Conservation (phyloP, 2,329 filamentous ascomycete genomes). For the Geosmithia putterillii region DNA sequence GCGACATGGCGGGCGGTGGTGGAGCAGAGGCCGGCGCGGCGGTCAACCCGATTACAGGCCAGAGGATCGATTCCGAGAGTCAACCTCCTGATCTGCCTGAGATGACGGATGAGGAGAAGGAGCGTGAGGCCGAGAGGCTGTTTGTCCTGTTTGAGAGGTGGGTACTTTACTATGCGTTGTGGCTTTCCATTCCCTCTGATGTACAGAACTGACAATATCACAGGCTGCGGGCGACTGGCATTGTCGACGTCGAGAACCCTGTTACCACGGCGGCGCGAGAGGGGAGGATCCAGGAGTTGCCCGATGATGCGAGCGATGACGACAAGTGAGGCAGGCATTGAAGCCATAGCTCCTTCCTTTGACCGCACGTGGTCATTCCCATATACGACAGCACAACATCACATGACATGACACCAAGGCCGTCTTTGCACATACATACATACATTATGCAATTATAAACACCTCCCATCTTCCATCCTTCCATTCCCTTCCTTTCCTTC, state of each 20-base stretch:
- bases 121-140: constrained; percentile 76
- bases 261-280: constrained; percentile 57
- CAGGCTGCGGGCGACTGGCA: constrained; percentile 58
- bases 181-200: background rate
- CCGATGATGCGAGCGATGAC: constrained; percentile 28
- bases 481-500: too few species aligned
- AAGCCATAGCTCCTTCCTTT: background rate
- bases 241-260: constrained; percentile 70
- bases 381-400: too few species aligned
- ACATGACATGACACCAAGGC: too few species aligned
- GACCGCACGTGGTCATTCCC: too few species aligned
- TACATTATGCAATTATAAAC: too few species aligned
- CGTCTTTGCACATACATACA: too few species aligned
- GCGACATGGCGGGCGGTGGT: constrained; percentile 53
- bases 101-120: constrained; percentile 88
- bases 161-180: constrained; percentile 5
- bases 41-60: constrained; percentile 80
- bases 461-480: too few species aligned
- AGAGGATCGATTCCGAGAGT: constrained; percentile 59
- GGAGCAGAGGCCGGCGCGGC: constrained; percentile 15
- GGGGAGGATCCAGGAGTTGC: constrained; percentile 58
- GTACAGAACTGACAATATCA: constrained; percentile 5
- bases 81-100: constrained; percentile 41
- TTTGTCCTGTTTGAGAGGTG: constrained; percentile 87
- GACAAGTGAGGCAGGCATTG: constrained; percentile 6